phyloP scores from a whole-genome alignment of 1,284 basidiomycete genomes.

The Trichosporon asahii region DNA sequence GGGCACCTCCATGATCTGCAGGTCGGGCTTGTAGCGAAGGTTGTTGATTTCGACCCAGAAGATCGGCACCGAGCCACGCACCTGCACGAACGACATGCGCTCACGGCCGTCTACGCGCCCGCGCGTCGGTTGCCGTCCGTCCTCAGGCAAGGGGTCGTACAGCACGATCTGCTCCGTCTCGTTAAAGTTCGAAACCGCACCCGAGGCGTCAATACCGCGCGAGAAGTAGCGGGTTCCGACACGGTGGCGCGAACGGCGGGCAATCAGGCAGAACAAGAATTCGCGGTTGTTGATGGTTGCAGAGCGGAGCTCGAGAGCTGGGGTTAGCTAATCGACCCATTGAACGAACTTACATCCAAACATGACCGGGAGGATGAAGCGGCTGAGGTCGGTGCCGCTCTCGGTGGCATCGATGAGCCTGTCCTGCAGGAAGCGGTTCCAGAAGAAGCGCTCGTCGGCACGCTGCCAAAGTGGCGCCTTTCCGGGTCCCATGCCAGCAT shows the following conservation, averaged over 20 bases:
- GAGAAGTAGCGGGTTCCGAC: slow-evolving; percentile 97
- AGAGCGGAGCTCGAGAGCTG: slow-evolving; percentile 83
- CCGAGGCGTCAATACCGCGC: slow-evolving; percentile 75
- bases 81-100: slow-evolving; percentile 81
- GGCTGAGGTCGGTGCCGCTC: slow-evolving; percentile 57
- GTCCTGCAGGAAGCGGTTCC: slow-evolving; percentile 72
- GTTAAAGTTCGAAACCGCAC: slow-evolving; percentile 76
- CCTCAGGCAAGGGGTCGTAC: slow-evolving; percentile 59
- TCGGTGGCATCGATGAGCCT: slow-evolving; percentile 52
- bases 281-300: slow-evolving; percentile 73
- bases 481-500: slow-evolving; percentile 65
- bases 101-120: slow-evolving; percentile 54
- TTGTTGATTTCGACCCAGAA: slow-evolving; percentile 99
- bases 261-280: slow-evolving; percentile 82
- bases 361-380: slow-evolving; percentile 85
- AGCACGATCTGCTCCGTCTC: slow-evolving; percentile 92
- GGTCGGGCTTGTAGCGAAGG: slow-evolving; percentile 91
- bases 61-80: slow-evolving; percentile 86
- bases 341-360: slow-evolving; percentile 70
- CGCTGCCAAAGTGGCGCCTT: slow-evolving; percentile 49
- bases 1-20: slow-evolving; percentile 90
- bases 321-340: slow-evolving; percentile 5
- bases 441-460: slow-evolving; percentile 96
- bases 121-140: slow-evolving; percentile 30
- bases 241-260: slow-evolving; percentile 86